These are phyloP conservation scores for Cladosporium oxysporum DNA, from an alignment of 2,329 filamentous ascomycete species.

Conservation along the genomic window DNA sequence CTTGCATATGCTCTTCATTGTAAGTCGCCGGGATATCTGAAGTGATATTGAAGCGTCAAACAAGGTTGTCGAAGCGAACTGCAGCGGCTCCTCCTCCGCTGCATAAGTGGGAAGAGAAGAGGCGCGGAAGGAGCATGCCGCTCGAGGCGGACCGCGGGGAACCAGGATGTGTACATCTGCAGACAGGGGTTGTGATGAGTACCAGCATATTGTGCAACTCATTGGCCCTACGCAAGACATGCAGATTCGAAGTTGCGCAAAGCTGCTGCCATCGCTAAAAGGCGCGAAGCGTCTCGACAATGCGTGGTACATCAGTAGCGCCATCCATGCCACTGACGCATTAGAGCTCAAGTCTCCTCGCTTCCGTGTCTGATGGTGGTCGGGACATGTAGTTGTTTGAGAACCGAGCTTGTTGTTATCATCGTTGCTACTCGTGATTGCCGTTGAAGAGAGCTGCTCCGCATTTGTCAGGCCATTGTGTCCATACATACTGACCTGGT, in stretches of 20 bases:
- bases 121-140: conserved; percentile 7
- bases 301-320: background rate
- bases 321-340: conserved; percentile 4
- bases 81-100: background rate
- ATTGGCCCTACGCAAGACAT: conserved; percentile 1
- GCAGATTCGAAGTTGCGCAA: background rate
- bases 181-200: conserved; percentile 9
- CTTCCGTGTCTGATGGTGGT: background rate
- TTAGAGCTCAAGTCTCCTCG: background rate
- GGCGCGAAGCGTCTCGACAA: background rate
- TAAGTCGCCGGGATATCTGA: background rate
- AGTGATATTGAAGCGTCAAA: conserved; percentile 8
- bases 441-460: background rate
- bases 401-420: background rate
- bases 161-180: conserved; percentile 8
- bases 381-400: background rate
- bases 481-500: background rate
- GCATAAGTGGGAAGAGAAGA: conserved; percentile 2
- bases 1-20: background rate
- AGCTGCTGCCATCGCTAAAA: background rate
- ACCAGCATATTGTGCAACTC: background rate
- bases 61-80: conserved; percentile 4
- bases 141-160: conserved; percentile 5
- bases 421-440: background rate
- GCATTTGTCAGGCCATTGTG: background rate